Evolutionary conservation across 148 eudicot species (phyloP).

Genomic region (Amaranthus cruentus): DNA sequence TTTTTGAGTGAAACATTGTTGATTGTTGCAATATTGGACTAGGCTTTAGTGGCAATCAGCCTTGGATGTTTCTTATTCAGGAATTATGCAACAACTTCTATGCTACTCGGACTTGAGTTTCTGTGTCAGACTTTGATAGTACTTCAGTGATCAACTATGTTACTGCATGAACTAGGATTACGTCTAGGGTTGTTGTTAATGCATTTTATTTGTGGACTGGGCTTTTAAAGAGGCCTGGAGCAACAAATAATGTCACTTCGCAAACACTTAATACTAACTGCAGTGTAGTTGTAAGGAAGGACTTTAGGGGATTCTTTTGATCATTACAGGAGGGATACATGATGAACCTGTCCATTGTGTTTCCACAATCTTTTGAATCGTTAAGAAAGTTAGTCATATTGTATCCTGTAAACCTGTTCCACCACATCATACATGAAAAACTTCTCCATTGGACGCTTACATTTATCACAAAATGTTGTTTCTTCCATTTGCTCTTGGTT

Average conservation of each 20-base stretch:
- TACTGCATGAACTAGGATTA: too few species aligned
- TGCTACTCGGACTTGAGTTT: too few species aligned
- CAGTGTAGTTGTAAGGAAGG: too few species aligned
- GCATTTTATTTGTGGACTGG: neutral
- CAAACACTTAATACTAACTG: too few species aligned
- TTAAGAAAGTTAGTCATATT: neutral
- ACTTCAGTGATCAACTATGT: too few species aligned
- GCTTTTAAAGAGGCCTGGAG: neutral
- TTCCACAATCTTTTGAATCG: slow-evolving; percentile 40
- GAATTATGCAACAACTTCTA: too few species aligned
- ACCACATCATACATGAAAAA: slow-evolving; percentile 23
- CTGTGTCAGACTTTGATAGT: too few species aligned
- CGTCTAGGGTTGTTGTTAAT: neutral
- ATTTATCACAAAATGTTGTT: slow-evolving; percentile 34
- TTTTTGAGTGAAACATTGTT: too few species aligned
- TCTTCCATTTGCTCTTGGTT: slow-evolving; percentile 35
- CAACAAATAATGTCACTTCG: too few species aligned
- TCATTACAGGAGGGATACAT: slow-evolving; percentile 75
- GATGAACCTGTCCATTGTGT: slow-evolving; percentile 58
- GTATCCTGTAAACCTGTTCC: neutral
- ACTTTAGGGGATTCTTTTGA: slow-evolving; percentile 2
- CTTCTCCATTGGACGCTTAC: slow-evolving; percentile 44
- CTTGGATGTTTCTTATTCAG: too few species aligned
- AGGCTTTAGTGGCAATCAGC: too few species aligned
- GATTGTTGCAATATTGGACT: too few species aligned